A percentile compares a stretch with the other conserved stretches of the same genome.
These are phyloP conservation scores for Pichia sp. DNA, from an alignment of 1,139 yeast species.

Conservation along the genomic window DNA sequence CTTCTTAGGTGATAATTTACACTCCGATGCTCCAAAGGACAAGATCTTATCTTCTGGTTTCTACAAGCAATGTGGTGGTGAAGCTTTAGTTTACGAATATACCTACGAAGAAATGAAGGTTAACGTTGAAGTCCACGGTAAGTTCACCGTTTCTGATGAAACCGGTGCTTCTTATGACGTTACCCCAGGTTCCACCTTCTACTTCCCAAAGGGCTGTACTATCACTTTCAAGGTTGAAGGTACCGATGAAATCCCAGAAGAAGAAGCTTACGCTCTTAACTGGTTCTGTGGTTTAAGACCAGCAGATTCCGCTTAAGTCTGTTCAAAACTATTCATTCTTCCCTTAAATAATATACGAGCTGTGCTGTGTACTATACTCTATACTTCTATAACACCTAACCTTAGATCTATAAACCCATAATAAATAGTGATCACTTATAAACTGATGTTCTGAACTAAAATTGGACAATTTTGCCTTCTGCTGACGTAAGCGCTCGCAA, in stretches of 20 bases:
- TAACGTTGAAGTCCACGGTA: slow-evolving; percentile 64
- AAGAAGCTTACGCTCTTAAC: slow-evolving; percentile 59
- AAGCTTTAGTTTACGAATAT: slow-evolving; percentile 62
- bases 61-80: slow-evolving; percentile 66
- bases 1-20: slow-evolving; percentile 61
- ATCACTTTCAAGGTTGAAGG: slow-evolving; percentile 56
- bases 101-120: slow-evolving; percentile 71
- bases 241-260: slow-evolving; percentile 33
- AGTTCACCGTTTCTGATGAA: slow-evolving; percentile 59
- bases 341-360: background rate
- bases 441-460: too few relatives aligned
- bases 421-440: too few relatives aligned
- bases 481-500: slow-evolving; percentile 3
- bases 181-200: slow-evolving; percentile 66
- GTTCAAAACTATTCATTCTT: too few relatives aligned
- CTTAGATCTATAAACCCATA: background rate
- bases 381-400: background rate
- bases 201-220: slow-evolving; percentile 65
- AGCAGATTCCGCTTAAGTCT: slow-evolving; percentile 29
- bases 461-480: too few relatives aligned
- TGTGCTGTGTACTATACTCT: background rate
- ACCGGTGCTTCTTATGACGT: slow-evolving; percentile 57
- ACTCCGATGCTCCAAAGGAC: slow-evolving; percentile 56
- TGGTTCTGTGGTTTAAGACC: slow-evolving; percentile 68
- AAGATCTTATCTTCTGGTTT: slow-evolving; percentile 63